A percentile compares a stretch with the other conserved stretches of the same genome.
phyloP scores from a whole-genome alignment of 2,329 filamentous ascomycete species.

The Monosporascus sp. region DNA sequence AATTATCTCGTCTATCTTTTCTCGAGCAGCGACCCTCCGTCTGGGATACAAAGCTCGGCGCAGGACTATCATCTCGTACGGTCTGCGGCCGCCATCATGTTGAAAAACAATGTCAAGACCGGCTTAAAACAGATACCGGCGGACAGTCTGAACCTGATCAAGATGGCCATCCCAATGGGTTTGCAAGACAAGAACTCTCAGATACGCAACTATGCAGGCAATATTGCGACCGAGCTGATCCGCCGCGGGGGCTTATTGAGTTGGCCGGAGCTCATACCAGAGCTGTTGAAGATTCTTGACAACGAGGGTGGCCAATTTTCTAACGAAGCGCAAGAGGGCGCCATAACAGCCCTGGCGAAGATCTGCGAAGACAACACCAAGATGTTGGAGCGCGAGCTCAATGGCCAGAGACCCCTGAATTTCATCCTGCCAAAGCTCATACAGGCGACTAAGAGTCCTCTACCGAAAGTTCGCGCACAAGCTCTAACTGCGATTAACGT shows the following conservation, averaged over 20 bases:
- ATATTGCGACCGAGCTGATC: conserved; percentile 89
- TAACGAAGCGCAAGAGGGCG: conserved; percentile 77
- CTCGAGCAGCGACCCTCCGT: conserved; percentile 60
- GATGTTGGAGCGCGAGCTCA: conserved; percentile 78
- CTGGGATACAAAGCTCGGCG: conserved; percentile 52
- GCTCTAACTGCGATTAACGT: conserved; percentile 85
- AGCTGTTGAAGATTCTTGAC: conserved; percentile 71
- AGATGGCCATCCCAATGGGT: conserved; percentile 69
- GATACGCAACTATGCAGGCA: conserved; percentile 85
- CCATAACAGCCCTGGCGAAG: conserved; percentile 88
- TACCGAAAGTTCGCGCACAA: conserved; percentile 71
- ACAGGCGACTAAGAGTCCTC: conserved; percentile 71
- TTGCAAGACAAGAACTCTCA: conserved; percentile 77
- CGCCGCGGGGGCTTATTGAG: conserved; percentile 76
- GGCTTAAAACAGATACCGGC: conserved; percentile 73
- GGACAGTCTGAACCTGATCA: conserved; percentile 68
- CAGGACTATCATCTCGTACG: conserved; percentile 70
- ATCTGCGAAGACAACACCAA: conserved; percentile 96
- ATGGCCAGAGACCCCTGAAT: conserved; percentile 80
- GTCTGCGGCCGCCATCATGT: conserved; percentile 83
- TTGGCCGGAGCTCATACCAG: conserved; percentile 86
- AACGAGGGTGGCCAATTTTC: conserved; percentile 66
- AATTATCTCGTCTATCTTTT: conserved; percentile 95
- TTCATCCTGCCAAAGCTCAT: conserved; percentile 88
- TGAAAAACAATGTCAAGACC: conserved; percentile 86